Evolutionary conservation across 1,284 basidiomycete genomes (phyloP).

Genomic region (Moniliophthora roreri): DNA sequence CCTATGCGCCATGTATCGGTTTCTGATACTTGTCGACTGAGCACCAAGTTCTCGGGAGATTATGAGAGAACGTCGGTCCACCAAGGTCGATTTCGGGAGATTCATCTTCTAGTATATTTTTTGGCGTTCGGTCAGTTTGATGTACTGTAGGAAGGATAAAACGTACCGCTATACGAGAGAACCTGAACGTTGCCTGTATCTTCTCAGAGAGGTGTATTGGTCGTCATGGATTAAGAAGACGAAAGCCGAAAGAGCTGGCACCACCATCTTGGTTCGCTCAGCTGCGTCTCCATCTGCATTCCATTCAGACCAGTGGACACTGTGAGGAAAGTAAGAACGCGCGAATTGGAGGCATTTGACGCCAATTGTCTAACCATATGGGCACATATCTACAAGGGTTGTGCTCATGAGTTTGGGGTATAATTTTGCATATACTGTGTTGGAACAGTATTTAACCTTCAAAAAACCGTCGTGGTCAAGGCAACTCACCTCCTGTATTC

Average conservation of each 20-base stretch:
- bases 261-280: conserved; percentile 68
- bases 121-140: too few species aligned
- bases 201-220: conserved; percentile 57
- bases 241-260: conserved; percentile 67
- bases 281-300: conserved; percentile 39
- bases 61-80: conserved; percentile 75
- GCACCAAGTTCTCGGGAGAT: conserved; percentile 40
- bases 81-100: conserved; percentile 75
- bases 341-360: conserved; percentile 58
- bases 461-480: neutral
- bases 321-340: conserved; percentile 28
- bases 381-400: conserved; percentile 81
- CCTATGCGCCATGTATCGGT: conserved; percentile 84
- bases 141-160: too few species aligned
- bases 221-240: conserved; percentile 59
- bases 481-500: conserved; percentile 45
- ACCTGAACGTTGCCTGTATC: conserved; percentile 83
- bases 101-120: conserved; percentile 86
- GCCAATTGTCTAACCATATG: conserved; percentile 76
- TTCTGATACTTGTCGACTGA: conserved; percentile 27
- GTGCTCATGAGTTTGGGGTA: conserved; percentile 53
- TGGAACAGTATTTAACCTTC: conserved; percentile 9
- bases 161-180: conserved; percentile 81
- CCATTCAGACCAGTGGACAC: conserved; percentile 6
- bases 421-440: conserved; percentile 36